Base-by-base conservation (phyloP, 108 stramenopile species). In the Craspedostauros australis region DNA sequence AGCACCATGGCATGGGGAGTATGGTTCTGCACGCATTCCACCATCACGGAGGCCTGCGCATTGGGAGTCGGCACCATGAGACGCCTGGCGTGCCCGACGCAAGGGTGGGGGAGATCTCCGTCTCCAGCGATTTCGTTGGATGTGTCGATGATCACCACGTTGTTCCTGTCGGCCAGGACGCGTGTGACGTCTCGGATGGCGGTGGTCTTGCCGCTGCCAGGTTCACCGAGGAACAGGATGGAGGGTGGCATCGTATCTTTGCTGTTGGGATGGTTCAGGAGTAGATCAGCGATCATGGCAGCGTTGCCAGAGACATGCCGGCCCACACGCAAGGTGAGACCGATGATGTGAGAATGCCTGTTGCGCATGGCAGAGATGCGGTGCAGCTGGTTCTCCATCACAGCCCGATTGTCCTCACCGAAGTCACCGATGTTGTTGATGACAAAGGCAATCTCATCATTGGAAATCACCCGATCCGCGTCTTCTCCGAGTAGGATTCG, bases 11-110 rank as follows among this genome's bases (percentile, higher is more conserved):
- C 56, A 2, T 52, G 16, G 0, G 82, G 82, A 9, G 77, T 77
- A 33, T 84, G 82, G 33, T 84, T 84, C 53, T 84, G 83, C 8
- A 86, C 75, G 49, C 68, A 70, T 49, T 86, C 85, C 30, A 82
- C 50, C 85, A 86, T 86, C 15, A 75, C 70, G 5, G 49, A 22
- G 25, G 36, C 34, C 57, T 86, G 85, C 22, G 39, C 36, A 4
- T 68, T 50, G 1, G 70, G 52, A 4, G 58, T 47, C 8, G 50
- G 38, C 18, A 86, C 85, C 76, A 75, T 73, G 73, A 84, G 67
- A 20, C 83, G 69, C 40, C 83, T 31, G 8, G 79, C 70, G 8
- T 18, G 12, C 12, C 83, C 83, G 28, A 84, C 50, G 32, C 77
- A 75, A 6, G 31, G n/a, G 54, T 84, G 79, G 9, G 79, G 78